Conservation (phyloP, 208 protist genomes). For the Leishmania tropica region DNA sequence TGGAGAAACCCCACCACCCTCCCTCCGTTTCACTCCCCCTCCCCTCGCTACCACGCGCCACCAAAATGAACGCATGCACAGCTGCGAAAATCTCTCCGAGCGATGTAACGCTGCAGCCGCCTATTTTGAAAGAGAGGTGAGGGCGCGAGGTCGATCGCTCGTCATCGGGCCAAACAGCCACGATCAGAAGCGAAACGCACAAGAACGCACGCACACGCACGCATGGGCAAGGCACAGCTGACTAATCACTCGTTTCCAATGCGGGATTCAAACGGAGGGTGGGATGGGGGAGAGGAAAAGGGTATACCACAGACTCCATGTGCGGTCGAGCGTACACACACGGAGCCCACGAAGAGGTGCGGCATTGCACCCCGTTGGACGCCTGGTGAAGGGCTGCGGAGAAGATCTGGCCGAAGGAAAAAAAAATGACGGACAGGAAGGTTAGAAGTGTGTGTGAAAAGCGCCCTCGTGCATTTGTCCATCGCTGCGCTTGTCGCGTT, state of each 20-base stretch:
- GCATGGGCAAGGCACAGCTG: slow-evolving; percentile 36
- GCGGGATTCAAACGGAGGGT: not conserved
- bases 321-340: not conserved
- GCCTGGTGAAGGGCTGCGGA: not conserved
- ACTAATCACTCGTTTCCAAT: slow-evolving; percentile 30
- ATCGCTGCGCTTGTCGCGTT: not conserved
- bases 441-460: not conserved
- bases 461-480: not conserved
- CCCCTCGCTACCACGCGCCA: not conserved
- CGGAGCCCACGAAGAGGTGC: not conserved
- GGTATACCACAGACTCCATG: not conserved
- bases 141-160: not conserved
- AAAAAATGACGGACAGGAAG: not conserved
- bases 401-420: not conserved
- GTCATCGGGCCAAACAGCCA: not conserved
- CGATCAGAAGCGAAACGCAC: not conserved
- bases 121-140: slow-evolving; percentile 9
- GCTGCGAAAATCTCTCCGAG: slow-evolving; percentile 14
- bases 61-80: not conserved
- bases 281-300: not conserved
- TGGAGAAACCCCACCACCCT: not conserved
- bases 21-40: not conserved
- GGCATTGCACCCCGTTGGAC: not conserved
- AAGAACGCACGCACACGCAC: not conserved
- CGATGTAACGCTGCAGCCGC: slow-evolving; percentile 41